These are phyloP conservation scores for Piloderma croceum DNA, from an alignment of 768 basidiomycete genomes.

Conservation along the genomic window DNA sequence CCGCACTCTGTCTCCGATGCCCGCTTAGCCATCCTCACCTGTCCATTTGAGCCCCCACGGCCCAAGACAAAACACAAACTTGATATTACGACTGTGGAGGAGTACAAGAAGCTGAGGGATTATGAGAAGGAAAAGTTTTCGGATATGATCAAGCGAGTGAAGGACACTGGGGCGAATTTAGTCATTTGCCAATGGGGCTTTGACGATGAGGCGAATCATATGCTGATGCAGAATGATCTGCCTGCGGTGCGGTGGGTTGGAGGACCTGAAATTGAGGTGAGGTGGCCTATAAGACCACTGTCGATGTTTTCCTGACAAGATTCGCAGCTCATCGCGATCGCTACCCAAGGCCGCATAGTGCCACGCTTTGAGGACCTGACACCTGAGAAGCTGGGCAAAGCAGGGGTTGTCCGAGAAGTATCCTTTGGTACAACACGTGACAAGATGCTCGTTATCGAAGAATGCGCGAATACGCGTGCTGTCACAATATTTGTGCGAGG, in stretches of 20 bases:
- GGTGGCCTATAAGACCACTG: conserved; percentile 5
- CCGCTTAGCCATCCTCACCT: conserved; percentile 92
- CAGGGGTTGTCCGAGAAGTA: conserved; percentile 90
- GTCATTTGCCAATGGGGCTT: conserved; percentile 99
- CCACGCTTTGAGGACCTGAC: conserved; percentile 97
- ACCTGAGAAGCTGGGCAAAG: conserved; percentile 84
- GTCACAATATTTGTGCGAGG: conserved; percentile 97
- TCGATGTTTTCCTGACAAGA: not conserved
- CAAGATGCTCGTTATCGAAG: conserved; percentile 99
- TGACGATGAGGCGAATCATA: conserved; percentile 97
- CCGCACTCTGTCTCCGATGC: conserved; percentile 84
- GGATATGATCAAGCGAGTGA: conserved; percentile 95
- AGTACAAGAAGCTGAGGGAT: conserved; percentile 89
- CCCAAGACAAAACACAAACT: conserved; percentile 99
- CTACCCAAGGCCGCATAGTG: conserved; percentile 96
- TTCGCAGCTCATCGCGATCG: conserved; percentile 88
- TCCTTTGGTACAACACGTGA: conserved; percentile 97
- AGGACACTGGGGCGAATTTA: conserved; percentile 94
- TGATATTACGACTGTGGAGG: conserved; percentile 94
- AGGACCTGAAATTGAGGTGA: conserved; percentile 96
- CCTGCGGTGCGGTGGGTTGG: conserved; percentile 99
- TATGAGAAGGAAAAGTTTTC: conserved; percentile 97
- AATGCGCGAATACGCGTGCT: conserved; percentile 93
- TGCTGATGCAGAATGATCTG: conserved; percentile 95
- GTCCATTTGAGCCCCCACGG: conserved; percentile 97